These are phyloP conservation scores for Hypsizygus ulmarius DNA, from an alignment of 1,284 basidiomycete genomes.

Conservation along the genomic window DNA sequence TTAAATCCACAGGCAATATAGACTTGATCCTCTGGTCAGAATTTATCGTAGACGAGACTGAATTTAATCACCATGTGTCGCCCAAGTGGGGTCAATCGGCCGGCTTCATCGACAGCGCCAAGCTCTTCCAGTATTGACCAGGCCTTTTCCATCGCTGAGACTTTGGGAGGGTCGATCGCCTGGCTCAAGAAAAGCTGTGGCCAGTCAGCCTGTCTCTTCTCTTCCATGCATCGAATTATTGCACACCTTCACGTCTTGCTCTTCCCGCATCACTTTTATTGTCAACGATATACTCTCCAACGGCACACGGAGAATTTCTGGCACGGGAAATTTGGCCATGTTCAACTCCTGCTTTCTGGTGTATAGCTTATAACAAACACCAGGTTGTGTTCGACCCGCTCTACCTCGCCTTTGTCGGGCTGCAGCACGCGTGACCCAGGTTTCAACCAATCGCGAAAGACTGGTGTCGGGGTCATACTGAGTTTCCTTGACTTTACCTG, in stretches of 20 bases:
- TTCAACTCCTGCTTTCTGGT: conserved; percentile 70
- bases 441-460: conserved; percentile 76
- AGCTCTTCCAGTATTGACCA: conserved; percentile 75
- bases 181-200: conserved; percentile 55
- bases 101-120: conserved; percentile 69
- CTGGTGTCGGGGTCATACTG: conserved; percentile 78
- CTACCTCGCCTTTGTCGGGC: conserved; percentile 85
- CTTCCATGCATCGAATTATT: conserved; percentile 4
- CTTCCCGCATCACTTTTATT: conserved; percentile 79
- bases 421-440: conserved; percentile 79
- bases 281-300: conserved; percentile 82
- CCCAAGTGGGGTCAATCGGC: conserved; percentile 79
- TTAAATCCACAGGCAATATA: conserved; percentile 84
- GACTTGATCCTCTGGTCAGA: conserved; percentile 44
- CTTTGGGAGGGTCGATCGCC: conserved; percentile 83
- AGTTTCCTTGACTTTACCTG: conserved; percentile 89
- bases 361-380: conserved; percentile 84
- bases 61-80: conserved; percentile 61
- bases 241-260: conserved; percentile 76
- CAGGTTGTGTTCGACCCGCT: conserved; percentile 86
- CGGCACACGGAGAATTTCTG: conserved; percentile 90
- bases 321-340: conserved; percentile 75
- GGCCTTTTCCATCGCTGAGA: conserved; percentile 77
- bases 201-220: neutral
- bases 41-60: neutral